phyloP scores from a whole-genome alignment of 331 rosid species.

The Quercus tomentella region DNA sequence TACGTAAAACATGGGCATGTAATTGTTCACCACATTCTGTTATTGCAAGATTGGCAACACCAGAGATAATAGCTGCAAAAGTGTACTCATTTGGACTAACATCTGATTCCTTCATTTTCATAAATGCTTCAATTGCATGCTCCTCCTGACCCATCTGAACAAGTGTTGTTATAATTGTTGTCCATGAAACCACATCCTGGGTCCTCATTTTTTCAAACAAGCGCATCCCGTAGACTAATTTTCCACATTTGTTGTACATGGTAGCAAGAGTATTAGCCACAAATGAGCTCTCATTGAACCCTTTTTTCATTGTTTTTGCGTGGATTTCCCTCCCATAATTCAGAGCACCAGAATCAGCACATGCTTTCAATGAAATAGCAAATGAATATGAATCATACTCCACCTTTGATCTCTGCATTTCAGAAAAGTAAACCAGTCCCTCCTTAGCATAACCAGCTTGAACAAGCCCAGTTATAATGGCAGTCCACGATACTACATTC shows the following conservation, averaged over 20 bases:
- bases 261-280: slow-evolving; percentile 61
- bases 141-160: slow-evolving; percentile 51
- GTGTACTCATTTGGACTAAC: slow-evolving; percentile 70
- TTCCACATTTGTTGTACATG: slow-evolving; percentile 74
- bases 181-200: slow-evolving; percentile 78
- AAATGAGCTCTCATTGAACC: slow-evolving; percentile 52
- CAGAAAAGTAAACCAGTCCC: slow-evolving; percentile 54
- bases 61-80: slow-evolving; percentile 58
- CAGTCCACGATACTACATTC: slow-evolving; percentile 73
- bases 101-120: slow-evolving; percentile 50
- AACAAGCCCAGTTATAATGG: slow-evolving; percentile 70
- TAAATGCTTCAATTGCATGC: slow-evolving; percentile 48
- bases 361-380: slow-evolving; percentile 64
- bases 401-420: slow-evolving; percentile 64
- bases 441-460: slow-evolving; percentile 43
- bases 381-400: slow-evolving; percentile 53
- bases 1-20: slow-evolving; percentile 48
- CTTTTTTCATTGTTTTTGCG: slow-evolving; percentile 55
- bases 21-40: slow-evolving; percentile 61
- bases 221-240: slow-evolving; percentile 46
- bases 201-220: slow-evolving; percentile 55
- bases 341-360: slow-evolving; percentile 53
- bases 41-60: slow-evolving; percentile 54
- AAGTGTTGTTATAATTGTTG: slow-evolving; percentile 46
- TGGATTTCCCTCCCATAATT: slow-evolving; percentile 57